These are phyloP conservation scores for Batkoa obscura DNA, from an alignment of 371 early-diverging fungal genomes.

Conservation along the genomic window DNA sequence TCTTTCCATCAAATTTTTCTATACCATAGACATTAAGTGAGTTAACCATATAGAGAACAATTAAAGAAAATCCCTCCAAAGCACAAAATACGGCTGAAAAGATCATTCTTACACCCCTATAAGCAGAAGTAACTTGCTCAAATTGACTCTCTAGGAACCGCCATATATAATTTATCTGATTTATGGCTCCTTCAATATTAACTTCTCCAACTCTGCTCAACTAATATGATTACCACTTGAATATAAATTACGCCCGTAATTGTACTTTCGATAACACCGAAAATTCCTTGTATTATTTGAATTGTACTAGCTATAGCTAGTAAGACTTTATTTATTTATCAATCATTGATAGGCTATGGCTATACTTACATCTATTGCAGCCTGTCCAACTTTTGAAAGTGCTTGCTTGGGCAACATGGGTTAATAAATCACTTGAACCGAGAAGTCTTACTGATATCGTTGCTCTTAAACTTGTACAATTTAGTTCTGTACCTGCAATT, in stretches of 20 bases:
- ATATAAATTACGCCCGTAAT: not conserved
- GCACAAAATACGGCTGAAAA: not conserved
- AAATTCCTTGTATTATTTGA: not conserved
- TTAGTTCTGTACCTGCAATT: slow-evolving; percentile 14
- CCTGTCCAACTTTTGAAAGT: slow-evolving; percentile 20
- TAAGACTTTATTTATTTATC: not conserved
- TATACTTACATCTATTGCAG: slow-evolving; percentile 15
- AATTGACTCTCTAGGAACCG: not conserved
- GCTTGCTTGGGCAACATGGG: slow-evolving; percentile 17
- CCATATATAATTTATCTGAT: not conserved
- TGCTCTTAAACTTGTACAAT: slow-evolving; percentile 18
- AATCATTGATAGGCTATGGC: not conserved
- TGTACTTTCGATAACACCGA: not conserved
- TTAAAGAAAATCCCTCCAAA: not conserved
- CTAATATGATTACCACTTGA: not conserved
- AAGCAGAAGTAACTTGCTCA: not conserved
- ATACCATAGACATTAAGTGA: not conserved
- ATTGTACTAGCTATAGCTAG: not conserved
- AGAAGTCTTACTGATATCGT: slow-evolving; percentile 24
- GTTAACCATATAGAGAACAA: not conserved
- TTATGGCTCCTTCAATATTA: not conserved
- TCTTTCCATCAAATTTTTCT: not conserved
- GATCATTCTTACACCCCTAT: not conserved
- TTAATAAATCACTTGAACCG: slow-evolving; percentile 15
- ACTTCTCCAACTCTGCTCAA: not conserved